Conservation (phyloP, 371 early-diverging fungal species). For the Blakeslea trispora region DNA sequence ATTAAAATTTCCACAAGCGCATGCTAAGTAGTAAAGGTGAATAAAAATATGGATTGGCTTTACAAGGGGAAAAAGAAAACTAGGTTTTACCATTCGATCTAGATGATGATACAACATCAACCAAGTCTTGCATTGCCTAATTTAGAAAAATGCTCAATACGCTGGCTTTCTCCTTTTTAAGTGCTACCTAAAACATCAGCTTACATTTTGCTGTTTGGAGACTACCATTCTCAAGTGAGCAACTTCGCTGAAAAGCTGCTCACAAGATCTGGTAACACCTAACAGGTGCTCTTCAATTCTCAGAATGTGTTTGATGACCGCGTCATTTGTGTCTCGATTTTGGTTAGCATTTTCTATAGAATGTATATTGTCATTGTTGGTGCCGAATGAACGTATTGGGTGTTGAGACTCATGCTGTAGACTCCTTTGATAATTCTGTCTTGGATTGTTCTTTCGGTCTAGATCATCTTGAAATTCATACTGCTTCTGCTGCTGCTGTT, state of each 20-base stretch:
- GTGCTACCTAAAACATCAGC: slow-evolving; percentile 1
- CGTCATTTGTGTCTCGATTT: slow-evolving; percentile 1
- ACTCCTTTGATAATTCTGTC: too few species aligned
- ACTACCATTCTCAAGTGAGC: slow-evolving; percentile 26
- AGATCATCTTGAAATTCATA: too few species aligned
- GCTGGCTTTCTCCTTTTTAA: not conserved
- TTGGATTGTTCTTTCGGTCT: too few species aligned
- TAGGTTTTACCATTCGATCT: slow-evolving; percentile 22
- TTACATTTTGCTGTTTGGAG: slow-evolving; percentile 41
- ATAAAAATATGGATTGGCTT: too few species aligned
- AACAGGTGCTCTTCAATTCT: slow-evolving; percentile 29
- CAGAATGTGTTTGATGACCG: slow-evolving; percentile 20
- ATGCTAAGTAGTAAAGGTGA: slow-evolving; percentile 11
- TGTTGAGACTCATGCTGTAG: too few species aligned
- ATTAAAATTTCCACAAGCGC: slow-evolving; percentile 10
- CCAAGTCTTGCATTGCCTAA: slow-evolving; percentile 37
- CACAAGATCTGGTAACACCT: slow-evolving; percentile 23
- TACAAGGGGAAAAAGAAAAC: too few species aligned
- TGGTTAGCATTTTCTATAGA: slow-evolving; percentile 4
- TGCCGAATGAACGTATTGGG: not conserved
- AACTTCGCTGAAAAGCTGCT: slow-evolving; percentile 27
- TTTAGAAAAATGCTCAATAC: slow-evolving; percentile 14
- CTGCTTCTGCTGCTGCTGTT: not conserved
- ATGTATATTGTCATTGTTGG: not conserved
- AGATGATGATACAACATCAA: slow-evolving; percentile 23